phyloP scores from a whole-genome alignment of 2,329 filamentous ascomycete species.

The Elsinoe perseae region DNA sequence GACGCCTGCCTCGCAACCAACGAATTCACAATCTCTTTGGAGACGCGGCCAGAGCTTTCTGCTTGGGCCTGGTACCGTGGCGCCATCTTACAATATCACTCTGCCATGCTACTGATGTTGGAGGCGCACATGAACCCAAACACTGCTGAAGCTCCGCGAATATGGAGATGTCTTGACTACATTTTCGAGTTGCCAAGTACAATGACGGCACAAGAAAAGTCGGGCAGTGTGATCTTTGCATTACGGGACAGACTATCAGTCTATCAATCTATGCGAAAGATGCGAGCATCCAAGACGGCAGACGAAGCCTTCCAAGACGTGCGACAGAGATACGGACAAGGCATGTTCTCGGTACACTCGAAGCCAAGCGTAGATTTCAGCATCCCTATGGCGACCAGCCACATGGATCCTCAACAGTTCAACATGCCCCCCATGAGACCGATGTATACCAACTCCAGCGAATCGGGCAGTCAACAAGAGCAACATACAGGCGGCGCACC shows the following conservation, averaged over 20 bases:
- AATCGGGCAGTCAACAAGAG: background rate
- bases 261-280: slow-evolving; percentile 53
- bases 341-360: background rate
- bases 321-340: background rate
- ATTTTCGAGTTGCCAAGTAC: slow-evolving; percentile 56
- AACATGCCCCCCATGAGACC: slow-evolving; percentile 21
- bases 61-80: slow-evolving; percentile 64
- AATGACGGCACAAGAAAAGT: slow-evolving; percentile 50
- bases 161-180: slow-evolving; percentile 65
- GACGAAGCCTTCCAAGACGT: slow-evolving; percentile 20
- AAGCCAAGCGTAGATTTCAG: slow-evolving; percentile 1
- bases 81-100: slow-evolving; percentile 65
- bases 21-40: slow-evolving; percentile 49
- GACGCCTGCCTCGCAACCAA: slow-evolving; percentile 50
- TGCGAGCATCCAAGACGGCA: slow-evolving; percentile 28
- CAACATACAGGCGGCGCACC: slow-evolving; percentile 20
- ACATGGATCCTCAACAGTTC: slow-evolving; percentile 22
- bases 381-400: slow-evolving; percentile 1
- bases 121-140: slow-evolving; percentile 56
- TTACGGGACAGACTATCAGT: slow-evolving; percentile 53
- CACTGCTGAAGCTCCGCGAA: slow-evolving; percentile 53
- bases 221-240: slow-evolving; percentile 53
- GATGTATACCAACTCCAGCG: background rate
- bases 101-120: slow-evolving; percentile 58
- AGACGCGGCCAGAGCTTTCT: slow-evolving; percentile 45